Conservation (phyloP, 2,329 filamentous ascomycete genomes). For the Purpureocillium lavendulum region DNA sequence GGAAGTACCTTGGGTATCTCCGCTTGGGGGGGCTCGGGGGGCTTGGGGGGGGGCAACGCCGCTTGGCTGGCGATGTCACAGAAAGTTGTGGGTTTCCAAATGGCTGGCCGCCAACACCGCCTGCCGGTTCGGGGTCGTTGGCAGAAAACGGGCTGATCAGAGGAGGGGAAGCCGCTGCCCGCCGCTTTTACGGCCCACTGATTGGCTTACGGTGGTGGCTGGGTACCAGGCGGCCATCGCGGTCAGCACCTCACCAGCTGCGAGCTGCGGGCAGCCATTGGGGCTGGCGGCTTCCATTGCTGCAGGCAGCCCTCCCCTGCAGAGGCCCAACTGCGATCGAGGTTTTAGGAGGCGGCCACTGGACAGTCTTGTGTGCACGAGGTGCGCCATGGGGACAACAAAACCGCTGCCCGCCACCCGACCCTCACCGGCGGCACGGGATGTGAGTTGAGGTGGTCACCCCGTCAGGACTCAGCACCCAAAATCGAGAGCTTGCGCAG, state of each 20-base stretch:
- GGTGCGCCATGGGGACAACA: too few relatives aligned
- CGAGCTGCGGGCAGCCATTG: neutral
- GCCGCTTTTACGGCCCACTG: constrained; percentile 21
- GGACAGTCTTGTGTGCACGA: too few relatives aligned
- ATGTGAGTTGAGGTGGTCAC: too few relatives aligned
- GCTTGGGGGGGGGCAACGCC: neutral
- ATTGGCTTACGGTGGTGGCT: constrained; percentile 26
- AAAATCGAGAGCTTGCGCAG: too few relatives aligned
- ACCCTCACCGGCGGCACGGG: too few relatives aligned
- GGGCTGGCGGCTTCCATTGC: too few relatives aligned
- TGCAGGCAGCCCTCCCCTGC: too few relatives aligned
- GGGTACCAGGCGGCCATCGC: constrained; percentile 9
- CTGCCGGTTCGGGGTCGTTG: neutral
- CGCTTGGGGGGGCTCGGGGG: too few relatives aligned
- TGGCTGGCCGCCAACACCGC: neutral
- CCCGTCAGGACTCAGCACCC: too few relatives aligned
- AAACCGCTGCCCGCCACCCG: too few relatives aligned
- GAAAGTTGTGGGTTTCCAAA: constrained; percentile 17
- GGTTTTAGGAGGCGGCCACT: too few relatives aligned
- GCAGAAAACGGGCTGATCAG: constrained; percentile 1
- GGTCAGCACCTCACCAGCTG: constrained; percentile 5
- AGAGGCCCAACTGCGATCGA: too few relatives aligned
- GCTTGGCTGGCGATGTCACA: neutral
- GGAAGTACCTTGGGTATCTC: constrained; percentile 8
- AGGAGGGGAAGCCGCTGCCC: constrained; percentile 14